Evolutionary conservation across 805 yeast species (phyloP).

Genomic region (Barnettozyma botsteinii): DNA sequence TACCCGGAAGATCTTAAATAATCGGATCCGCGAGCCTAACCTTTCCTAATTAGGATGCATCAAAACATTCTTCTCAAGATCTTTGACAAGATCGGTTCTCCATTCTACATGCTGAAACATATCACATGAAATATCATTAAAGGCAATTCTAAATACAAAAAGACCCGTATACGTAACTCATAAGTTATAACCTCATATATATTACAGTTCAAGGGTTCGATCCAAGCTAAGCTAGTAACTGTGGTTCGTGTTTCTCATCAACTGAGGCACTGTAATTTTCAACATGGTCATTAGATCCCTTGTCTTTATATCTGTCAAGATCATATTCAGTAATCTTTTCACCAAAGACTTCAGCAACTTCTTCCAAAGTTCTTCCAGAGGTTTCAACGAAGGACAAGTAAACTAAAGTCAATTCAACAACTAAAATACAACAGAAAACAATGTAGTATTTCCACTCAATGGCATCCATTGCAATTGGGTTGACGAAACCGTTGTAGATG

Average conservation of each 20-base stretch:
- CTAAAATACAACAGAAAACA: conserved; percentile 27
- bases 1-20: too few species aligned
- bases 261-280: conserved; percentile 12
- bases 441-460: conserved; percentile 32
- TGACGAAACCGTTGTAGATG: conserved; percentile 29
- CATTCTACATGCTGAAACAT: too few species aligned
- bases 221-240: background rate
- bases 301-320: conserved; percentile 12
- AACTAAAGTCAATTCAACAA: conserved; percentile 27
- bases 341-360: conserved; percentile 25
- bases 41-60: too few species aligned
- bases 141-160: too few species aligned
- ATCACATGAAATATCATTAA: too few species aligned
- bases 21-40: too few species aligned
- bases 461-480: conserved; percentile 32
- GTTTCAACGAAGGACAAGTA: conserved; percentile 22
- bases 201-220: background rate
- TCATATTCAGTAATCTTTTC: conserved; percentile 20
- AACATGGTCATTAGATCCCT: conserved; percentile 15
- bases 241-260: background rate
- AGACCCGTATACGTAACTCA: too few species aligned
- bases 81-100: too few species aligned
- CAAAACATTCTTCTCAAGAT: too few species aligned
- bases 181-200: background rate
- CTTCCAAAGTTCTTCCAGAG: conserved; percentile 8